These are phyloP conservation scores for Candida coquimbonensis DNA, from an alignment of 805 yeast species.

Conservation along the genomic window DNA sequence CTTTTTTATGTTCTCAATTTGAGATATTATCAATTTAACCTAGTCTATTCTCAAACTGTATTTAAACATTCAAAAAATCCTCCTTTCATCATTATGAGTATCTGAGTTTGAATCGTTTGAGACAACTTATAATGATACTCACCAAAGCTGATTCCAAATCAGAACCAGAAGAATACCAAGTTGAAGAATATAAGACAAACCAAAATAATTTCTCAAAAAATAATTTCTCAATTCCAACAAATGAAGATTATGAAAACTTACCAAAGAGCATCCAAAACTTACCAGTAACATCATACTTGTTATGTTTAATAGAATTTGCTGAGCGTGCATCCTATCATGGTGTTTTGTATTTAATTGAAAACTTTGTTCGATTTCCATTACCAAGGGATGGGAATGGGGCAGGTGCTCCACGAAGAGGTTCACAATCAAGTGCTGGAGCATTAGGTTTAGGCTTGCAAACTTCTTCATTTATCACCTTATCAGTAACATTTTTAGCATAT, in stretches of 20 bases:
- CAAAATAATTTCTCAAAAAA: constrained; percentile 10
- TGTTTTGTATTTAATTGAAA: constrained; percentile 64
- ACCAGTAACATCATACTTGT: constrained; percentile 40
- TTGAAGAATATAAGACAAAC: constrained; percentile 5
- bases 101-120: too few species aligned
- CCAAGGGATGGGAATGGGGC: constrained; percentile 32
- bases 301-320: constrained; percentile 64
- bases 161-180: background rate
- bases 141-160: background rate
- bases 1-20: too few species aligned
- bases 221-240: constrained; percentile 33
- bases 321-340: constrained; percentile 83
- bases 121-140: too few species aligned
- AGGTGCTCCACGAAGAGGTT: constrained; percentile 15
- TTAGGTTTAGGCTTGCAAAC: constrained; percentile 50
- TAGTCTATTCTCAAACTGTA: too few species aligned
- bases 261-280: constrained; percentile 36
- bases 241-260: constrained; percentile 29
- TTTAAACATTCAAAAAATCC: too few species aligned
- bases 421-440: constrained; percentile 37
- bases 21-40: too few species aligned
- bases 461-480: constrained; percentile 66
- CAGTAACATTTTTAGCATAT: constrained; percentile 77
- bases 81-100: too few species aligned
- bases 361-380: constrained; percentile 58